A percentile compares a stretch with the other conserved stretches of the same genome.
phyloP scores from a whole-genome alignment of 495 filamentous ascomycete genomes.

The Trypethelium eluteriae region DNA sequence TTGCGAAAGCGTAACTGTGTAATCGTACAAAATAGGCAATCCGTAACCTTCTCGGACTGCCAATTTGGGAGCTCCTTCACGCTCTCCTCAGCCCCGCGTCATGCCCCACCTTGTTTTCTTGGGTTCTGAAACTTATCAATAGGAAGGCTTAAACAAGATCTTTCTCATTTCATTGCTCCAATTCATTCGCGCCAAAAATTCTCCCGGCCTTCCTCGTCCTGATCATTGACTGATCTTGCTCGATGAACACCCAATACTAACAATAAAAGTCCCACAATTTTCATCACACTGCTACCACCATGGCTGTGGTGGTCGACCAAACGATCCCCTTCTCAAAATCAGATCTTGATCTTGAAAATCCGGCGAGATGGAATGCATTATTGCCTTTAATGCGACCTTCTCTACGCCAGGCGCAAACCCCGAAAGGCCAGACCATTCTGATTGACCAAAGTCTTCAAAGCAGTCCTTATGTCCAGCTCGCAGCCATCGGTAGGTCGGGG shows the following conservation, averaged over 20 bases:
- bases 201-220: neutral
- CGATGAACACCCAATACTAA: too few species aligned
- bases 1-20: neutral
- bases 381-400: constrained; percentile 21
- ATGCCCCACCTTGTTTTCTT: neutral
- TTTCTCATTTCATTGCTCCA: too few species aligned
- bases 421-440: constrained; percentile 19
- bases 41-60: neutral
- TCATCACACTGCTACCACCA: neutral
- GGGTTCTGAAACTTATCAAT: too few species aligned
- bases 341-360: constrained; percentile 27
- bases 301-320: constrained; percentile 24
- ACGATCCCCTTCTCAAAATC: constrained; percentile 20
- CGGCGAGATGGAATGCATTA: constrained; percentile 18
- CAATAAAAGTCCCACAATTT: neutral
- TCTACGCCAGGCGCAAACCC: constrained; percentile 8
- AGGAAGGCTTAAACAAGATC: too few species aligned
- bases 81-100: neutral
- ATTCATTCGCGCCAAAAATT: neutral
- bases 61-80: neutral
- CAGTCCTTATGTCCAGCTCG: constrained; percentile 17
- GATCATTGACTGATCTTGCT: too few species aligned
- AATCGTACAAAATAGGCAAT: neutral
- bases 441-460: constrained; percentile 15
- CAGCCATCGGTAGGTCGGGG: constrained; percentile 17